Percentiles rank a stretch among this genome's conserved stretches.
Evolutionary conservation across 306 rosid species (phyloP).

Genomic region (Trifolium fragiferum): DNA sequence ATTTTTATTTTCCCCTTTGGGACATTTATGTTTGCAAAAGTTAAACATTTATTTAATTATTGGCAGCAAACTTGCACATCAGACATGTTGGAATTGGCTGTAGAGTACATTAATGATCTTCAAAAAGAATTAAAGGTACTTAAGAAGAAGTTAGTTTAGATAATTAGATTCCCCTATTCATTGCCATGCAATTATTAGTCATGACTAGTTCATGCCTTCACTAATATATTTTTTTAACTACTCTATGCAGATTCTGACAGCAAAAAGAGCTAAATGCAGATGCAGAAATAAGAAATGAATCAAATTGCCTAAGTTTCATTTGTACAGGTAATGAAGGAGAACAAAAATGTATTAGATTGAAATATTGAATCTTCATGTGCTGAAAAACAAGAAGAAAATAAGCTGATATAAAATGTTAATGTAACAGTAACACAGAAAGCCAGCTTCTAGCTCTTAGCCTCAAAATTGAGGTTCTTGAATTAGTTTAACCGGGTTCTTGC

Average conservation of each 20-base stretch:
- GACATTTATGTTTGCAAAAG: background rate
- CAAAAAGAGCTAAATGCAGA: constrained; percentile 74
- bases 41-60: constrained; percentile 22
- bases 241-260: constrained; percentile 65
- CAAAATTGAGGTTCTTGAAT: constrained; percentile 39
- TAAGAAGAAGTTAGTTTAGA: background rate
- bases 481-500: constrained; percentile 44
- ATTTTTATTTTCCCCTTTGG: background rate
- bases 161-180: background rate
- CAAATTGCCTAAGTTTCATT: constrained; percentile 55
- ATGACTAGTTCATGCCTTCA: constrained; percentile 1
- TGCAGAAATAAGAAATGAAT: constrained; percentile 60
- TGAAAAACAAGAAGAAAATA: constrained; percentile 35
- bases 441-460: background rate
- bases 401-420: background rate
- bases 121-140: constrained; percentile 90
- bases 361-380: background rate
- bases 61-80: constrained; percentile 95
- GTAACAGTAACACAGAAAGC: background rate
- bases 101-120: constrained; percentile 85
- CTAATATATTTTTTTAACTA: constrained; percentile 7
- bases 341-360: too few species aligned
- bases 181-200: constrained; percentile 4
- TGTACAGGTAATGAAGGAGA: constrained; percentile 43
- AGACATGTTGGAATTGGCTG: constrained; percentile 95